Evolutionary conservation across 441 rosid genomes (phyloP).

Genomic region (Sinapis alba): DNA sequence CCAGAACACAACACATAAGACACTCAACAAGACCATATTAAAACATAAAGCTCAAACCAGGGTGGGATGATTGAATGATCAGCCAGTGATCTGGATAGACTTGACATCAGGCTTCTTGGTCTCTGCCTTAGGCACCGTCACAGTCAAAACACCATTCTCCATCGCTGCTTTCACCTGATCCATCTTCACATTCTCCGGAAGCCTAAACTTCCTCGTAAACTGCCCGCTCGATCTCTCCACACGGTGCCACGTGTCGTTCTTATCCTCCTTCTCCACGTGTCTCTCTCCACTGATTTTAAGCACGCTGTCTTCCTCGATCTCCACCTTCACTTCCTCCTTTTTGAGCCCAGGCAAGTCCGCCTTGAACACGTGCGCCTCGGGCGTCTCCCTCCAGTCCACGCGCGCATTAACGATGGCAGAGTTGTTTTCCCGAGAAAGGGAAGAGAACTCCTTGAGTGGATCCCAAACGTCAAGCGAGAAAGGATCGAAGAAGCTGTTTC

Average conservation of each 20-base stretch:
- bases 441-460: conserved; percentile 28
- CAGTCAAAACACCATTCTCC: conserved; percentile 42
- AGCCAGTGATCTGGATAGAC: conserved; percentile 35
- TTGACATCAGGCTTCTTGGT: conserved; percentile 32
- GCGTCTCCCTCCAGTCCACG: conserved; percentile 41
- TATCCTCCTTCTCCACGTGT: conserved; percentile 39
- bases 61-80: neutral
- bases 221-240: conserved; percentile 38
- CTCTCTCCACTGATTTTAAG: conserved; percentile 37
- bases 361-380: conserved; percentile 40
- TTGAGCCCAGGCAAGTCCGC: conserved; percentile 35
- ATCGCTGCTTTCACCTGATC: conserved; percentile 36
- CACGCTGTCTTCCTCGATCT: conserved; percentile 37
- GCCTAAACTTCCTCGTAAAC: conserved; percentile 38
- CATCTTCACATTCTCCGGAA: conserved; percentile 42
- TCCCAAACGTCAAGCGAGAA: conserved; percentile 33
- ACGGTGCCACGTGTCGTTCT: conserved; percentile 39
- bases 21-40: neutral
- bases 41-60: neutral
- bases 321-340: conserved; percentile 39
- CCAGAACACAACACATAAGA: neutral
- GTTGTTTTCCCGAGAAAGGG: conserved; percentile 25
- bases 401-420: conserved; percentile 33
- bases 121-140: conserved; percentile 36
- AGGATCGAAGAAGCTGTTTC: conserved; percentile 30